Evolutionary conservation across 805 yeast genomes (phyloP).

Genomic region (Wickerhamiella nectarea): DNA sequence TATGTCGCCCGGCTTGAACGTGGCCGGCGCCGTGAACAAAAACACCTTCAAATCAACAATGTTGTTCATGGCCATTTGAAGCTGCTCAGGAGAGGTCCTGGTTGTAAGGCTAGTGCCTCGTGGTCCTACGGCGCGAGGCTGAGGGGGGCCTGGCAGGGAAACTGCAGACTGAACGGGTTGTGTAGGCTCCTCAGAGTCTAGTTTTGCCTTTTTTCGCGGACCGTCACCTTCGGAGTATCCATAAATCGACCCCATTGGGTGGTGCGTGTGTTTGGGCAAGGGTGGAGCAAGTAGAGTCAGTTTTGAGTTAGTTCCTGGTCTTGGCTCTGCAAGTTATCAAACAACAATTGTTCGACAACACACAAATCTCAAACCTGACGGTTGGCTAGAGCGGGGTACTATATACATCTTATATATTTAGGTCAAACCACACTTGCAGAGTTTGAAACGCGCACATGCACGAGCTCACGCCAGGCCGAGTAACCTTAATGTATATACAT

Average conservation of each 20-base stretch:
- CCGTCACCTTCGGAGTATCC: slow-evolving; percentile 1
- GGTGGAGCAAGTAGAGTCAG: slow-evolving; percentile 6
- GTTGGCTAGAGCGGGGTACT: not conserved
- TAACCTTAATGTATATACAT: too few relatives aligned
- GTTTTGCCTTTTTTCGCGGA: slow-evolving; percentile 3
- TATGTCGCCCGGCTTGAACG: slow-evolving; percentile 80
- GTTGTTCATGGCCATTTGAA: slow-evolving; percentile 9
- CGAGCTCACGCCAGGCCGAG: not conserved
- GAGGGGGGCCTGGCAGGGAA: slow-evolving; percentile 3
- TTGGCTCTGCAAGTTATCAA: not conserved
- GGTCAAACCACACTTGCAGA: not conserved
- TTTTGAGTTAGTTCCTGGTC: too few relatives aligned
- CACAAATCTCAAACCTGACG: not conserved
- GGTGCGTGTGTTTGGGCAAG: not conserved
- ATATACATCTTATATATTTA: not conserved
- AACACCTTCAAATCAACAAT: slow-evolving; percentile 47
- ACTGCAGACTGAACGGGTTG: not conserved
- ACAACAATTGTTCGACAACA: not conserved
- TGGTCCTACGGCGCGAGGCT: slow-evolving; percentile 6
- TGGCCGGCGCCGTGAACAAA: slow-evolving; percentile 85
- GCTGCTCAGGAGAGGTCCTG: slow-evolving; percentile 11
- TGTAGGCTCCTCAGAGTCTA: slow-evolving; percentile 1
- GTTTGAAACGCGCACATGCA: not conserved
- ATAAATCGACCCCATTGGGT: slow-evolving; percentile 7
- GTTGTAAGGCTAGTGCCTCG: slow-evolving; percentile 1